phyloP scores from a whole-genome alignment of 2,329 filamentous ascomycete genomes.

The Sclerotiophoma versabilis region DNA sequence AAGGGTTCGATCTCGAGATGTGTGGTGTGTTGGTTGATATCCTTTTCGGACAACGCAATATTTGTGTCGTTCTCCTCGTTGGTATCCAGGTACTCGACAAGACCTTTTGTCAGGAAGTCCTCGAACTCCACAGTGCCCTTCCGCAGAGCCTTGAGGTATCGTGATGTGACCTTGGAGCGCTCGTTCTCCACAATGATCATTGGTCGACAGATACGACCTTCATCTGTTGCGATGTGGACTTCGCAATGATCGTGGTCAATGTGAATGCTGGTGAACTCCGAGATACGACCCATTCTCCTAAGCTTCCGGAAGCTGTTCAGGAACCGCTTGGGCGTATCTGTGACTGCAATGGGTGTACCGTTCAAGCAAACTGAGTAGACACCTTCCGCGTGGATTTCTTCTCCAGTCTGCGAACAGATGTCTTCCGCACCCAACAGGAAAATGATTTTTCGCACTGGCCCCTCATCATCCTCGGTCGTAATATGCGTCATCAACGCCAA shows the following conservation, averaged over 20 bases:
- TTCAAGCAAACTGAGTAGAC: slow-evolving; percentile 94
- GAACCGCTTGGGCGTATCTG: slow-evolving; percentile 85
- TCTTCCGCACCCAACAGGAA: slow-evolving; percentile 86
- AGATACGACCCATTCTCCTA: slow-evolving; percentile 87
- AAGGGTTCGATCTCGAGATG: slow-evolving; percentile 99
- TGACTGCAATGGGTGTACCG: slow-evolving; percentile 90
- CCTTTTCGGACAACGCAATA: slow-evolving; percentile 86
- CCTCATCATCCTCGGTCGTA: slow-evolving; percentile 94
- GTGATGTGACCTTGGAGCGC: slow-evolving; percentile 77
- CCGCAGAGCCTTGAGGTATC: slow-evolving; percentile 81
- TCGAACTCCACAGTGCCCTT: slow-evolving; percentile 89
- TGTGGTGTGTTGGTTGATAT: slow-evolving; percentile 83
- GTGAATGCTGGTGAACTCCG: slow-evolving; percentile 95
- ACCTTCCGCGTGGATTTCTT: slow-evolving; percentile 84
- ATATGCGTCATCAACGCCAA: slow-evolving; percentile 99
- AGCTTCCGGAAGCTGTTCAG: slow-evolving; percentile 84
- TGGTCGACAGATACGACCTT: slow-evolving; percentile 94
- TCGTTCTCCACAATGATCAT: slow-evolving; percentile 94
- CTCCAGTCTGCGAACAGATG: slow-evolving; percentile 79
- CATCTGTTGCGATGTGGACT: slow-evolving; percentile 95
- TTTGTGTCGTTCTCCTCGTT: slow-evolving; percentile 98
- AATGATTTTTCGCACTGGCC: slow-evolving; percentile 83
- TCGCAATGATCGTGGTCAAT: slow-evolving; percentile 92
- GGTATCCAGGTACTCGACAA: slow-evolving; percentile 96
- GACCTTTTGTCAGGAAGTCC: slow-evolving; percentile 85